These are phyloP conservation scores for Geotrichum citri-aurantii DNA, from an alignment of 1,139 yeast species.

Conservation along the genomic window DNA sequence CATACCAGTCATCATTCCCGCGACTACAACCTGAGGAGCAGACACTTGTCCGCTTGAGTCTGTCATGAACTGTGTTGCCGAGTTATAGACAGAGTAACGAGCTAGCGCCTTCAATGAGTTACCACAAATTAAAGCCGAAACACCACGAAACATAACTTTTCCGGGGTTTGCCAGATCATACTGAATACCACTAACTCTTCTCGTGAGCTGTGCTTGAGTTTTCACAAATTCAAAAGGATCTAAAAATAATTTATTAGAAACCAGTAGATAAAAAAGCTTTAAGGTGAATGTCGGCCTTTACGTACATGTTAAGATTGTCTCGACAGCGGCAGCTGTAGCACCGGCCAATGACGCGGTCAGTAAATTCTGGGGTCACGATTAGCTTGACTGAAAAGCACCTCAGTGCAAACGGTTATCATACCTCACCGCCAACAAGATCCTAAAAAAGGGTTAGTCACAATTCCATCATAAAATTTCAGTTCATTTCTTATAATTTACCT, in stretches of 20 bases:
- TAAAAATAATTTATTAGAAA: slow-evolving; percentile 13
- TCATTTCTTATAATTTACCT: background rate
- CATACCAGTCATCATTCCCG: slow-evolving; percentile 76
- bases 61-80: slow-evolving; percentile 72
- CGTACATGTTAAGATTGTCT: slow-evolving; percentile 57
- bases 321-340: slow-evolving; percentile 64
- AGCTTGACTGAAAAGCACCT: background rate
- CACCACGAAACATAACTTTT: slow-evolving; percentile 61
- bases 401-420: background rate
- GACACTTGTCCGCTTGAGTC: slow-evolving; percentile 29
- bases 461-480: background rate
- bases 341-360: slow-evolving; percentile 69
- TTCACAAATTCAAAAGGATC: slow-evolving; percentile 81
- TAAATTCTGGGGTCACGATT: slow-evolving; percentile 25
- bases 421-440: background rate
- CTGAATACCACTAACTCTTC: slow-evolving; percentile 39
- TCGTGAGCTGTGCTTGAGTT: slow-evolving; percentile 62
- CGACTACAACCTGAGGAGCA: slow-evolving; percentile 46
- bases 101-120: slow-evolving; percentile 66
- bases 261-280: background rate
- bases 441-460: background rate
- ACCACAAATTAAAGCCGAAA: slow-evolving; percentile 75
- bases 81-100: slow-evolving; percentile 68
- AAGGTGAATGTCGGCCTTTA: background rate
- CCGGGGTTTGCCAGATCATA: slow-evolving; percentile 37